Evolutionary conservation across 805 yeast genomes (phyloP).

Genomic region (Jamesozyma spencerorum): DNA sequence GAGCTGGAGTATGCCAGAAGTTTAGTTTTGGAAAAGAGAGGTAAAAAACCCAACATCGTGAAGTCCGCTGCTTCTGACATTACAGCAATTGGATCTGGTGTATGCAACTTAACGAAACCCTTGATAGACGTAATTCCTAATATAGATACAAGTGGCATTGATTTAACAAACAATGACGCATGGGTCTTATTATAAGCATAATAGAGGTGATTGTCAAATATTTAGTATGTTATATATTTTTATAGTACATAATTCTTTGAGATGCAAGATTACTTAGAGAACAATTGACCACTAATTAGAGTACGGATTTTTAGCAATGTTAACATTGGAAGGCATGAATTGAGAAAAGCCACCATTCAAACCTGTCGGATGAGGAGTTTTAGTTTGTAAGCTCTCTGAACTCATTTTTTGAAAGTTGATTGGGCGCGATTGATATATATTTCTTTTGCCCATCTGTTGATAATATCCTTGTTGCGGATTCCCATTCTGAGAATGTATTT

Average conservation of each 20-base stretch:
- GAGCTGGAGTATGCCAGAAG: slow-evolving; percentile 70
- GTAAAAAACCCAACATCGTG: slow-evolving; percentile 5
- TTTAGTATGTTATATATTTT: background rate
- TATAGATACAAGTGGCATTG: background rate
- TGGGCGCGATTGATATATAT: no score
- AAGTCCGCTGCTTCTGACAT: background rate
- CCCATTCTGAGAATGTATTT: background rate
- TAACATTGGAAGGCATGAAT: slow-evolving; percentile 21
- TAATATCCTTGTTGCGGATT: background rate
- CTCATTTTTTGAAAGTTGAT: background rate
- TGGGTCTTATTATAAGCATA: slow-evolving; percentile 1
- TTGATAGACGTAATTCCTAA: background rate
- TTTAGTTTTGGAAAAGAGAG: slow-evolving; percentile 40
- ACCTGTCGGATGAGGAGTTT: slow-evolving; percentile 7
- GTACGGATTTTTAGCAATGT: slow-evolving; percentile 23
- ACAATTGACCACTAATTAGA: slow-evolving; percentile 2
- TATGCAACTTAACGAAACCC: background rate
- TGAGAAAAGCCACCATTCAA: slow-evolving; percentile 26
- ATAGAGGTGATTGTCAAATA: background rate
- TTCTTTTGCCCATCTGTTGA: slow-evolving; percentile 7
- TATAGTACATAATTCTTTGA: no score
- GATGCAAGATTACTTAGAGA: background rate
- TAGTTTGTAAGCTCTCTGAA: slow-evolving; percentile 2
- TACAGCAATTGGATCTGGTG: background rate
- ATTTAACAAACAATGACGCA: background rate